phyloP scores from a whole-genome alignment of 1,139 yeast genomes.

The Saccharomyces hybrid region DNA sequence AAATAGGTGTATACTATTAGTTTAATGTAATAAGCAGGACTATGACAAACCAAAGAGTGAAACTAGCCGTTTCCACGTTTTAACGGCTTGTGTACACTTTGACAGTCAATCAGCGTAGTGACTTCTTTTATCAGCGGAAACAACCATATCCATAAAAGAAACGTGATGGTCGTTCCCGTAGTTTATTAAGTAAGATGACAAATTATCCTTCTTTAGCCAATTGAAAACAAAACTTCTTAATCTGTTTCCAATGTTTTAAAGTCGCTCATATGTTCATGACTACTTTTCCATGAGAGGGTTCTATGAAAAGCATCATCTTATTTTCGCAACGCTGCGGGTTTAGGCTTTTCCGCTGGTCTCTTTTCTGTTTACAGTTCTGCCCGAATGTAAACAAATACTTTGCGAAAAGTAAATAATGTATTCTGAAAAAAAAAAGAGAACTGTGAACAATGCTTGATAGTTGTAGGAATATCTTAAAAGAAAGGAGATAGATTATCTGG shows the following conservation, averaged over 20 bases:
- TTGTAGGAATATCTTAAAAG: not conserved
- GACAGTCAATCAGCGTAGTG: not conserved
- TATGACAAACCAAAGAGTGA: not conserved
- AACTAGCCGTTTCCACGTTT: not conserved
- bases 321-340: not conserved
- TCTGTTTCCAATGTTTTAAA: not conserved
- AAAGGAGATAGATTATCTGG: not conserved
- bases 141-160: not conserved
- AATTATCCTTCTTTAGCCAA: not conserved
- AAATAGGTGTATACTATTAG: not conserved
- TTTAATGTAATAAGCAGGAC: not conserved
- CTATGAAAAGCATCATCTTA: not conserved
- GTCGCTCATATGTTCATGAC: not conserved
- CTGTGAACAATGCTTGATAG: not conserved
- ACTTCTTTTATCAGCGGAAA: not conserved
- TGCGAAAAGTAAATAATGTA: not conserved
- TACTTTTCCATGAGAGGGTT: not conserved
- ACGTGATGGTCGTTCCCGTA: not conserved
- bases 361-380: not conserved
- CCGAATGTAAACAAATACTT: not conserved
- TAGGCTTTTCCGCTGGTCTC: not conserved
- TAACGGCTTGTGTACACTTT: not conserved
- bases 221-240: not conserved
- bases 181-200: not conserved
- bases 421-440: not conserved